Evolutionary conservation across 106 monocot species (phyloP), one percentile per base, ranked within the genome.

Genomic region (Dendrobium officinale): DNA sequence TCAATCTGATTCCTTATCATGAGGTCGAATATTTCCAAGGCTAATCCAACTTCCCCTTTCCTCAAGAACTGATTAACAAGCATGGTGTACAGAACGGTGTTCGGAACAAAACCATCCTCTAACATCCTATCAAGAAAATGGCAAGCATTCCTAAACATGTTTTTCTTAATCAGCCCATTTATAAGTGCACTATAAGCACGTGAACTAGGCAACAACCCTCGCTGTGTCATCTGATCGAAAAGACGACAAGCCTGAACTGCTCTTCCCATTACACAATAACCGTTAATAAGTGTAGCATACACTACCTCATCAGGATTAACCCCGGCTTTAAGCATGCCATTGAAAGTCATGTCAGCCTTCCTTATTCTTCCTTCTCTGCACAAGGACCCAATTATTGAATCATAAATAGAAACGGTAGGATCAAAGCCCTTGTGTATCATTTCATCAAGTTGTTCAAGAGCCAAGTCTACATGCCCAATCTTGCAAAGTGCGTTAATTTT

Each of bases 1-100:
- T 85, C 85, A 45, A 88, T 73, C 77, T 85, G 85, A 77, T 82
- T 85, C 73, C 85, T 83, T 1, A 77, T 22, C 88, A 88, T 88
- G 83, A 83, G 59, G 55, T 51, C 54, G 67, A 83, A 66, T n/a
- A 85, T 73, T 78, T 85, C 78, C 67, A 88, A 67, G 17, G 80
- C 85, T 77, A 88, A 48, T 4, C 49, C 55, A 18, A 80, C 54
- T 10, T 83, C 85, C 22, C 88, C 88, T 78, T 88, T 88, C 78
- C 43, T 82, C 43, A 75, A 80, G 18, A 88, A 85, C 74, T 81
- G 81, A 67, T 75, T 73, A 6, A 75, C 49, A 9, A 81, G 74
- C 81, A 74, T 81, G 20, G 81, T 74, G 55, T 81, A 81, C 17
- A 81, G 75, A 42, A 58, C 73, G 56, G 74, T 81, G 75, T 75